Base-by-base conservation (phyloP, 2,329 filamentous ascomycete genomes). In the Trichoderma semiorbis region DNA sequence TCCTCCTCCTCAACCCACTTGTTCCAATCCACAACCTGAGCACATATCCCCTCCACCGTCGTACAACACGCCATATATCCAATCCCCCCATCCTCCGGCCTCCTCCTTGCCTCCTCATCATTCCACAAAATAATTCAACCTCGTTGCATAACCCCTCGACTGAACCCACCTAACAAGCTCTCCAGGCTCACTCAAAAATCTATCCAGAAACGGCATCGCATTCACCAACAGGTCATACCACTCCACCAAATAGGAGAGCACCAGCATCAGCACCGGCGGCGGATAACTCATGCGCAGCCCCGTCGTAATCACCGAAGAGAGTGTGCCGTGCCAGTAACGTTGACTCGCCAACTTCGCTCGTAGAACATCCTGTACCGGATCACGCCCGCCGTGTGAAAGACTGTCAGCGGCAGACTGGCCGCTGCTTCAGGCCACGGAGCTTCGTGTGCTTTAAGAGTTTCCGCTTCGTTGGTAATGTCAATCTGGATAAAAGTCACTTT, bases 11-110 rank as follows among this genome's bases (percentile, higher is more conserved):
- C 70, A 62, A 57, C 12, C 69, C 66, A 61, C 36, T 60, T 69
- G 70, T 87, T 85, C 82, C 82, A 85, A 12, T 81, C 78, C 6
- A 76, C 74, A 12, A 85, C 69, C 74, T 83, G 79, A 75, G 80
- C 79, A 66, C 80, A 82, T 28, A 85, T 75, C 0, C 83, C 84
- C 74, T 85, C 82, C 26, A 85, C 72, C 5, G 80, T 82, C 12
- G 76, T 82, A 60, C 78, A 81, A 8, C 78, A 77, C 3, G 77
- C 79, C 62, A 68, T 70, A 64, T 85, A 85, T 12, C 83, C 84
- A 32, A 86, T 73, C 0, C 84, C 84, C 0, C 84, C 84, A 10
- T 83, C 79, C 36, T 78, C 79, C 1, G 82, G 78, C 6, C 76
- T 74, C 73, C 74, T 80, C 73, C 79, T 78, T 7, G 84, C 84